These are phyloP conservation scores for Cladophialophora immunda DNA, from an alignment of 2,329 filamentous ascomycete genomes.

Conservation along the genomic window DNA sequence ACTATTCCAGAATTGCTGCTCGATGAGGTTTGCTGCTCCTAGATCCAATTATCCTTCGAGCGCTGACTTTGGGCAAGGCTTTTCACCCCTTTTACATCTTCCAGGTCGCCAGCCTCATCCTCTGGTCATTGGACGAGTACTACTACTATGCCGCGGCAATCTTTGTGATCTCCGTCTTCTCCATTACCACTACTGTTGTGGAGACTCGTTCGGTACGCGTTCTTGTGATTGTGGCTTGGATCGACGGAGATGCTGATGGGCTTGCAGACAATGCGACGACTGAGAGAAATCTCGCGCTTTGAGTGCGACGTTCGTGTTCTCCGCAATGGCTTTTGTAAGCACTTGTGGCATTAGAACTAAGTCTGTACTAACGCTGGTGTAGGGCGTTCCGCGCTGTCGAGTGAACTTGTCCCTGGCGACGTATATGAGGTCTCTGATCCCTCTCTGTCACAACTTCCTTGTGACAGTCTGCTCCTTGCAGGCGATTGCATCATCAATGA, in stretches of 20 bases:
- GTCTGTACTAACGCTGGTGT: slow-evolving; percentile 5
- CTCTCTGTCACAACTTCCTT: slow-evolving; percentile 84
- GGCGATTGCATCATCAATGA: slow-evolving; percentile 99
- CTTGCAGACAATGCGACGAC: slow-evolving; percentile 79
- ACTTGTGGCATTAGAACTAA: not conserved
- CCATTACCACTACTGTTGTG: slow-evolving; percentile 85
- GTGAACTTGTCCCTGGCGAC: slow-evolving; percentile 91
- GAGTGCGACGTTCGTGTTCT: slow-evolving; percentile 95
- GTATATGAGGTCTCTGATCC: slow-evolving; percentile 98
- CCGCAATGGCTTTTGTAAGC: slow-evolving; percentile 88
- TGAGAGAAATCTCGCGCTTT: slow-evolving; percentile 91
- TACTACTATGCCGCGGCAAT: slow-evolving; percentile 98
- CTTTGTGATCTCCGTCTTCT: slow-evolving; percentile 91
- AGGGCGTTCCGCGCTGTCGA: slow-evolving; percentile 85
- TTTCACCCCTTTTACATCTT: slow-evolving; percentile 99
- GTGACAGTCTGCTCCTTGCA: slow-evolving; percentile 87
- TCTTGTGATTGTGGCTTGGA: slow-evolving; percentile 23
- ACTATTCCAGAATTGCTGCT: slow-evolving; percentile 81
- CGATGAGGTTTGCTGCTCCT: slow-evolving; percentile 73
- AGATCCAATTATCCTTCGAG: not conserved
- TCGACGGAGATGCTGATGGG: slow-evolving; percentile 29
- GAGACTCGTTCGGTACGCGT: slow-evolving; percentile 81
- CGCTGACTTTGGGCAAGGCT: slow-evolving; percentile 60
- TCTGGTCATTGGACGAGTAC: slow-evolving; percentile 96
- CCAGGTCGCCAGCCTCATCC: slow-evolving; percentile 88